Conservation (phyloP, 495 filamentous ascomycete genomes). For the Penicillium fimorum region DNA sequence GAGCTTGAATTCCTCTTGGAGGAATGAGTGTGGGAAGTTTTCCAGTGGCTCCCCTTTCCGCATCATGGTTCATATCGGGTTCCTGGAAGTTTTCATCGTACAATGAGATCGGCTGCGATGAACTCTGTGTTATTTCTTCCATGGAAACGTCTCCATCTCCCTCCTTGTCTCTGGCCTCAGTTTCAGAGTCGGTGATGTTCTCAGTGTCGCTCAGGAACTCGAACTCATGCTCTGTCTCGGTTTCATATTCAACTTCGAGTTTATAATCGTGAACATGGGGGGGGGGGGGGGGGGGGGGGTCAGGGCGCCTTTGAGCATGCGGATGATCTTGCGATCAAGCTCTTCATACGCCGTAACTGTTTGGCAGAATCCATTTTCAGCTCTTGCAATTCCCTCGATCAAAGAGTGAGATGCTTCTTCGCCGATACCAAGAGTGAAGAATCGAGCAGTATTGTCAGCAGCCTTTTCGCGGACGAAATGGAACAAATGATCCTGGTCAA, state of each 20-base stretch:
- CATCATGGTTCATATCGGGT: conserved; percentile 26
- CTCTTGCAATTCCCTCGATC: conserved; percentile 64
- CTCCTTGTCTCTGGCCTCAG: conserved; percentile 1
- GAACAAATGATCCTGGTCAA: conserved; percentile 55
- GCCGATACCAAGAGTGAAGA: conserved; percentile 69
- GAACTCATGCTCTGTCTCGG: conserved; percentile 49
- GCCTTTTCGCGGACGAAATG: conserved; percentile 41
- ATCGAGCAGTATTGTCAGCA: conserved; percentile 50
- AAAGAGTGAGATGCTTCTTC: conserved; percentile 58
- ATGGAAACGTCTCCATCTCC: background rate
- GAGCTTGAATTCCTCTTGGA: conserved; percentile 61
- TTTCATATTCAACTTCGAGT: conserved; percentile 58
- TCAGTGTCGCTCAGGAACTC: conserved; percentile 55
- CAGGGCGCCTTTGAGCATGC: conserved; percentile 69
- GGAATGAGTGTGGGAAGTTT: conserved; percentile 48
- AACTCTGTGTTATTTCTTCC: background rate
- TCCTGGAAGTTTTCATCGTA: conserved; percentile 50
- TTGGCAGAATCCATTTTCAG: conserved; percentile 67
- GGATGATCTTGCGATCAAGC: conserved; percentile 61
- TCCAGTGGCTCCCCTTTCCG: conserved; percentile 28
- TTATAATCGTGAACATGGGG: conserved; percentile 59
- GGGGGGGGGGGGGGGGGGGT: no score
- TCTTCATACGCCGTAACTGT: conserved; percentile 56
- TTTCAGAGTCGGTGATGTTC: conserved; percentile 11
- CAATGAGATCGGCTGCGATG: conserved; percentile 53